phyloP scores from a whole-genome alignment of 2,329 filamentous ascomycete species.

The Bipolaris victoriae region DNA sequence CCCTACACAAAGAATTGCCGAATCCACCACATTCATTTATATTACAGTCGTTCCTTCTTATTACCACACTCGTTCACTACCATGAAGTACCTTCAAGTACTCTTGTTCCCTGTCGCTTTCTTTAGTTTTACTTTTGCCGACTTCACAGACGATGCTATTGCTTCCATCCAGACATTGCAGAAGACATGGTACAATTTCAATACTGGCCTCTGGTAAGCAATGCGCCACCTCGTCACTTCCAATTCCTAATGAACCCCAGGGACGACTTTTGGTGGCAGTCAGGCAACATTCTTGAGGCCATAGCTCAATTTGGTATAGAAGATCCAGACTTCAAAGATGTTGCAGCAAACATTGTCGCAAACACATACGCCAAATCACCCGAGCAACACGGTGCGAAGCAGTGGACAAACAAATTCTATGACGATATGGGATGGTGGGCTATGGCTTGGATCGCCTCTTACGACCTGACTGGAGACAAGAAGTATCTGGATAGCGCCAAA shows the following conservation, averaged over 20 bases:
- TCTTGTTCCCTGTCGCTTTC: conserved; percentile 24
- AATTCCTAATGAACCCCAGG: conserved; percentile 13
- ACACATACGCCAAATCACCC: conserved; percentile 42
- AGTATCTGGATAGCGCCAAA: conserved; percentile 62
- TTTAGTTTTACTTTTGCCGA: conserved; percentile 22
- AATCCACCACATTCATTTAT: not conserved
- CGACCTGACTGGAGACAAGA: conserved; percentile 59
- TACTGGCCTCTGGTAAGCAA: conserved; percentile 43
- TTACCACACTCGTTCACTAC: conserved; percentile 3
- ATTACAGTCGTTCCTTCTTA: not conserved
- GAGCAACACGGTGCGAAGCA: conserved; percentile 32
- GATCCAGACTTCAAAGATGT: conserved; percentile 38
- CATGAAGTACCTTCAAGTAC: conserved; percentile 31
- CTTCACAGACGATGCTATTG: conserved; percentile 36
- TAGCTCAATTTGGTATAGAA: conserved; percentile 40
- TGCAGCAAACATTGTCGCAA: conserved; percentile 40
- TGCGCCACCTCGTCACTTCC: not conserved
- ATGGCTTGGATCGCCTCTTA: conserved; percentile 64
- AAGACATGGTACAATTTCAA: conserved; percentile 42
- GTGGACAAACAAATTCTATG: conserved; percentile 63
- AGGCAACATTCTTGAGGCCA: conserved; percentile 45
- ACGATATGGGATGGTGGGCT: conserved; percentile 70
- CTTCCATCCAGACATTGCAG: conserved; percentile 39
- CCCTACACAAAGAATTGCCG: not conserved
- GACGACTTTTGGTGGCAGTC: conserved; percentile 48